Conservation (phyloP, 768 basidiomycete species). For the Rhizopogon roseolus region DNA sequence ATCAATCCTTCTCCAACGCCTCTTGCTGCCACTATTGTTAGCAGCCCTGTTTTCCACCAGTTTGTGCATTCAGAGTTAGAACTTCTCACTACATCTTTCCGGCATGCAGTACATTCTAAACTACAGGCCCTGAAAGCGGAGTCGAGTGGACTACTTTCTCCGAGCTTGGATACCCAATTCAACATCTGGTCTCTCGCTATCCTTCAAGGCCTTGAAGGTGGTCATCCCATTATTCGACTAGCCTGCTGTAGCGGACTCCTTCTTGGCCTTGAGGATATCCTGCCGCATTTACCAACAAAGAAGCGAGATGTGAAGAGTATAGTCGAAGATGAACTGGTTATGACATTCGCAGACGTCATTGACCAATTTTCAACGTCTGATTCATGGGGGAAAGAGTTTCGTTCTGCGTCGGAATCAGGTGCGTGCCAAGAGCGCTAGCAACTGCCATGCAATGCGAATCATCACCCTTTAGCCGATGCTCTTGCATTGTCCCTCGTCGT, state of each 20-base stretch:
- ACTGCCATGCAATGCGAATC: background rate
- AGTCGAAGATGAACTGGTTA: conserved; percentile 62
- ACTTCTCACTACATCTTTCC: conserved; percentile 22
- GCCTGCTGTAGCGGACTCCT: conserved; percentile 62
- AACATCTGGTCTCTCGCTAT: conserved; percentile 48
- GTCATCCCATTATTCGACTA: conserved; percentile 56
- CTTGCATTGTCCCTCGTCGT: conserved; percentile 45
- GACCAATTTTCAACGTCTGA: conserved; percentile 45
- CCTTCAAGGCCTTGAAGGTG: conserved; percentile 59
- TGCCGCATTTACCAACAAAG: conserved; percentile 28
- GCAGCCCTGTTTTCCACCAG: conserved; percentile 24
- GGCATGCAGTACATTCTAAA: conserved; percentile 27
- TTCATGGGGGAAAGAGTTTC: conserved; percentile 69
- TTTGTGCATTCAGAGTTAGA: conserved; percentile 25
- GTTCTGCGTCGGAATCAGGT: conserved; percentile 41
- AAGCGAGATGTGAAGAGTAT: conserved; percentile 29
- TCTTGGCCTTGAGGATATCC: conserved; percentile 53
- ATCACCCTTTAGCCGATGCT: conserved; percentile 30
- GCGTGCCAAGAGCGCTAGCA: conserved; percentile 12
- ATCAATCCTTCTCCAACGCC: conserved; percentile 26
- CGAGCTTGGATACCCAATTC: conserved; percentile 35
- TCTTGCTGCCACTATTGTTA: conserved; percentile 26
- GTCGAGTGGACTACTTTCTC: conserved; percentile 24
- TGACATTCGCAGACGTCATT: conserved; percentile 72
- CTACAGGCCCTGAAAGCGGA: conserved; percentile 19